phyloP scores from a whole-genome alignment of 1,139 yeast genomes.

The Yarrowia galli region DNA sequence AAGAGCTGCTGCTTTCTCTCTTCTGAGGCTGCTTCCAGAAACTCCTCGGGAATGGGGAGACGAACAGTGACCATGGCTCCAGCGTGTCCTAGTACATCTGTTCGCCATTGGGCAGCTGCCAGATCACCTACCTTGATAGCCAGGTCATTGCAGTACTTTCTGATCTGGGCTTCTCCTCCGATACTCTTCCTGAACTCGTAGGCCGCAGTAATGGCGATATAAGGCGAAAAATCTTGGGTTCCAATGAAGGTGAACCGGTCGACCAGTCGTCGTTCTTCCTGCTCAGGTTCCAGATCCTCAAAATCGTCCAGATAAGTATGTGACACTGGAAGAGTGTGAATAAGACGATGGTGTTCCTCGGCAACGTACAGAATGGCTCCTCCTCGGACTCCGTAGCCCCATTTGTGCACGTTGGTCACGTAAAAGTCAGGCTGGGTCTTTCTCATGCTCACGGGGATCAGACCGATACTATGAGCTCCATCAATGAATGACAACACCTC shows the following conservation, averaged over 20 bases:
- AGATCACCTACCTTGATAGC: slow-evolving; percentile 56
- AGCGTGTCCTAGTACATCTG: slow-evolving; percentile 51
- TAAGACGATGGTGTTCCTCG: slow-evolving; percentile 57
- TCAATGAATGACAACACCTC: slow-evolving; percentile 66
- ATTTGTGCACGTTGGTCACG: slow-evolving; percentile 71
- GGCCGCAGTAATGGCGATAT: slow-evolving; percentile 55
- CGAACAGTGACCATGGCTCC: slow-evolving; percentile 60
- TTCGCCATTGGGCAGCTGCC: slow-evolving; percentile 51
- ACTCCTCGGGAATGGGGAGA: slow-evolving; percentile 51
- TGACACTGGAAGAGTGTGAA: slow-evolving; percentile 69
- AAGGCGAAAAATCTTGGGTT: slow-evolving; percentile 52
- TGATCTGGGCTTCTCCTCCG: slow-evolving; percentile 67
- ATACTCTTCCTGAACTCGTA: slow-evolving; percentile 58
- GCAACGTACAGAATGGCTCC: slow-evolving; percentile 68
- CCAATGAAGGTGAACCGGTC: slow-evolving; percentile 52
- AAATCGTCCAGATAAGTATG: slow-evolving; percentile 42
- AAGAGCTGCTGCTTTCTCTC: slow-evolving; percentile 39
- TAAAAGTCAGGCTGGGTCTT: slow-evolving; percentile 65
- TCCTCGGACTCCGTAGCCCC: slow-evolving; percentile 68
- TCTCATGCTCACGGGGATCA: slow-evolving; percentile 58
- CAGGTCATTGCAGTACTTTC: slow-evolving; percentile 57
- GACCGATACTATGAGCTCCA: slow-evolving; percentile 76
- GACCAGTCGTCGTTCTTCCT: slow-evolving; percentile 42
- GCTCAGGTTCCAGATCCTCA: slow-evolving; percentile 36
- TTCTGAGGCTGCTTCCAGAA: slow-evolving; percentile 15